These are phyloP conservation scores for Leucaena leucocephala DNA, from an alignment of 306 rosid genomes.

Conservation along the genomic window DNA sequence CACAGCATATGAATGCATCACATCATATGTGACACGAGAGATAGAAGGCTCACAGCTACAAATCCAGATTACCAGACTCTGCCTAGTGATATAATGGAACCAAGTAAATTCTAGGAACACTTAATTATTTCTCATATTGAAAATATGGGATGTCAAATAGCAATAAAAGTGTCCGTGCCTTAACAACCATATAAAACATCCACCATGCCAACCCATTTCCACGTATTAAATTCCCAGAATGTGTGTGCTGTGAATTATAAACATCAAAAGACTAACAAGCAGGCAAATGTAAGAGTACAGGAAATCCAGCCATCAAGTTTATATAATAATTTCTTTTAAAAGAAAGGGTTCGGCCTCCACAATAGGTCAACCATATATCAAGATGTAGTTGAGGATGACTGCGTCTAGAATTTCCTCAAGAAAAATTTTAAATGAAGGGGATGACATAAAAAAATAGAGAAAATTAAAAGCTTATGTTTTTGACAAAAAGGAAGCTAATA, in stretches of 20 bases:
- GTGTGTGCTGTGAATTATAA: not conserved
- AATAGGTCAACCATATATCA: not conserved
- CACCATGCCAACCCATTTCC: slow-evolving; percentile 28
- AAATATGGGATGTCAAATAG: not conserved
- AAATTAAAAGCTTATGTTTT: not conserved
- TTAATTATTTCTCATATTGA: slow-evolving; percentile 5
- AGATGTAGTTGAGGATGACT: slow-evolving; percentile 27
- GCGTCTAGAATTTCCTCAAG: slow-evolving; percentile 6
- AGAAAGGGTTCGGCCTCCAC: not conserved
- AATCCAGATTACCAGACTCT: slow-evolving; percentile 14
- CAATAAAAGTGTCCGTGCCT: not conserved
- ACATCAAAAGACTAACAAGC: slow-evolving; percentile 13
- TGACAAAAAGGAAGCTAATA: slow-evolving; percentile 1
- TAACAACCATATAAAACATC: slow-evolving; percentile 35
- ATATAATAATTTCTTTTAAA: not conserved
- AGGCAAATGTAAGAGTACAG: not conserved
- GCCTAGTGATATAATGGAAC: not conserved
- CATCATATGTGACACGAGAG: slow-evolving; percentile 29
- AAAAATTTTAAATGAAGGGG: not conserved
- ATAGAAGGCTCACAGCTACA: slow-evolving; percentile 20
- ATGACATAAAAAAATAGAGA: not conserved
- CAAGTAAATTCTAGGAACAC: slow-evolving; percentile 9
- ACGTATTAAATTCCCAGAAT: slow-evolving; percentile 10
- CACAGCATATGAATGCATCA: slow-evolving; percentile 46
- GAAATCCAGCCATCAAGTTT: slow-evolving; percentile 8